Base-by-base conservation (phyloP, 148 eudicot genomes). In the Pharnaceum exiguum region DNA sequence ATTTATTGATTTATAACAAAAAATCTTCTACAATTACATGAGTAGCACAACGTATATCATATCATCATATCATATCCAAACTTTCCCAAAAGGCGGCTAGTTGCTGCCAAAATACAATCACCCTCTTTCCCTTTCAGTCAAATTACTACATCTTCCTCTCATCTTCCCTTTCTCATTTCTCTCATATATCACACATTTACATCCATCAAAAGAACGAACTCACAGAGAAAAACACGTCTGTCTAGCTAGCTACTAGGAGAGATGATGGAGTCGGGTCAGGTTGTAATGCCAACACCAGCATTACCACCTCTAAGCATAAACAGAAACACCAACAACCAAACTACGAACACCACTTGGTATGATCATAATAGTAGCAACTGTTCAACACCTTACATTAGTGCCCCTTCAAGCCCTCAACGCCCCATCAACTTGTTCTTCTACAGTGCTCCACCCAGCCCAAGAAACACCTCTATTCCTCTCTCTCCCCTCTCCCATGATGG, bases 401-500 rank as follows among this genome's bases (percentile, higher is more conserved):
- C 75, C 19, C 75, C 81, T 8, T 57, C 82, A 7, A 71, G 76
- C 61, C 86, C 96, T n/a, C 75, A 45, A 30, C 77, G 58, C 22
- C 51, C 47, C 11, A 48, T 59, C 57, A 45, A 59, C 22, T 38
- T 61, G 59, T 75, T 76, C 80, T 79, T 69, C 80, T 63, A 57
- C 40, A 82, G 87, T 52, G 82, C 76, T 44, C 82, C 84, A 48
- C 53, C 77, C 51, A 70, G 77, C 69, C 81, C 86, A 37, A 67
- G 75, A 35, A 10, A 19, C 59, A 44, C 80, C 55, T 31, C 65
- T 40, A n/a, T 53, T 60, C 12, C 71, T 16, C 21, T 54, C 12
- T 54, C 71, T 28, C 24, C 59, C 19, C 51, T 52, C 1, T 28
- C 26, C 25, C 56, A 48, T 32, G 38, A 10, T 9, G 17, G n/a